Percentiles rank a stretch among this genome's conserved stretches.
Evolutionary conservation across 1,284 basidiomycete species (phyloP).

Genomic region (Xanthoconium separans): DNA sequence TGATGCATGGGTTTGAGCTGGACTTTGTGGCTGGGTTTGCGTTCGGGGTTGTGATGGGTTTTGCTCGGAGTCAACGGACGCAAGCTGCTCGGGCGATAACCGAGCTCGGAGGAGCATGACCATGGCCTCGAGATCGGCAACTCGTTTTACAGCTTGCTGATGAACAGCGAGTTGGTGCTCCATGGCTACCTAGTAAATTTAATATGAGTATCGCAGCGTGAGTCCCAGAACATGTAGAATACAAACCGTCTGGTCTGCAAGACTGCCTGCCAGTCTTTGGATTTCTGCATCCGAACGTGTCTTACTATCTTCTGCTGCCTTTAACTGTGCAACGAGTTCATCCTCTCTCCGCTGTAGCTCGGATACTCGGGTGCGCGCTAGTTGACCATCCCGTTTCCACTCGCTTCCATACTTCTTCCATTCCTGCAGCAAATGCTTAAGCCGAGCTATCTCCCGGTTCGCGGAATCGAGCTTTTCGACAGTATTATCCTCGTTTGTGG

Average conservation of each 20-base stretch:
- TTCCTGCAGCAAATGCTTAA: constrained; percentile 22
- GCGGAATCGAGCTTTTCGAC: constrained; percentile 18
- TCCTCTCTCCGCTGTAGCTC: constrained; percentile 16
- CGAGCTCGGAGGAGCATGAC: constrained; percentile 19
- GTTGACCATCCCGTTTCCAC: constrained; percentile 28
- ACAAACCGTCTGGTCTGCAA: constrained; percentile 26
- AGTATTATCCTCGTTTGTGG: constrained; percentile 4
- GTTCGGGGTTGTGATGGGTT: not conserved
- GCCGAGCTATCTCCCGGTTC: constrained; percentile 19
- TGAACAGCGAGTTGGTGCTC: constrained; percentile 17
- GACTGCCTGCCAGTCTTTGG: constrained; percentile 14
- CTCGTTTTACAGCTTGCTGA: constrained; percentile 15
- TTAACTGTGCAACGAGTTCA: constrained; percentile 9
- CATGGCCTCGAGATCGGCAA: constrained; percentile 21
- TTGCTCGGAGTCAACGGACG: constrained; percentile 12
- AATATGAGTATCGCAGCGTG: not conserved
- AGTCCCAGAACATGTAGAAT: not conserved
- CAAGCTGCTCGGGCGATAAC: constrained; percentile 23
- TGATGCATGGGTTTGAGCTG: too few species aligned
- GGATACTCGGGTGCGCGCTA: constrained; percentile 11
- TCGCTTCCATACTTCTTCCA: constrained; percentile 29
- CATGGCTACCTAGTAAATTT: constrained; percentile 9
- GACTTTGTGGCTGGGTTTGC: not conserved
- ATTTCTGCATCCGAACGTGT: constrained; percentile 15
- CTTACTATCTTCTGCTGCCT: constrained; percentile 14